phyloP scores from a whole-genome alignment of 305 asterid genomes.

The Fraxinus sp. region DNA sequence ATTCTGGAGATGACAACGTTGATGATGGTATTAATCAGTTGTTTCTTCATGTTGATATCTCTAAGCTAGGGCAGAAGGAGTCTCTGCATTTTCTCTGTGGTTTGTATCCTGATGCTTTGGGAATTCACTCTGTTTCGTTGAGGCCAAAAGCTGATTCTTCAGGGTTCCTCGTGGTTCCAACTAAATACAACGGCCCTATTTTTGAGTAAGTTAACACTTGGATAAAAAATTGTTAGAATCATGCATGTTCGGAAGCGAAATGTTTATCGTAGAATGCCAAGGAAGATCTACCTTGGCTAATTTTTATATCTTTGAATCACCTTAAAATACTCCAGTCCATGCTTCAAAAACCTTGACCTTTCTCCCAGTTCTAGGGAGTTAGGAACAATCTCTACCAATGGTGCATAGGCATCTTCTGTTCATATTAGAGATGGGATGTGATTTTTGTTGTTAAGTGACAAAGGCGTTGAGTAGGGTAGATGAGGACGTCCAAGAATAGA shows the following conservation, averaged over 20 bases:
- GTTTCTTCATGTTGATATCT: constrained; percentile 74
- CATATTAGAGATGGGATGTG: neutral
- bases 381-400: neutral
- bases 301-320: neutral
- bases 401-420: neutral
- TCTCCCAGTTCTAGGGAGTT: neutral
- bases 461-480: neutral
- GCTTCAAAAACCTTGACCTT: neutral
- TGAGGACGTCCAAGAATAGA: neutral
- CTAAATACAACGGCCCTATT: constrained; percentile 68
- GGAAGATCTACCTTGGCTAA: neutral
- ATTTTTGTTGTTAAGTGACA: neutral
- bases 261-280: neutral
- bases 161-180: constrained; percentile 48
- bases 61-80: constrained; percentile 66
- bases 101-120: constrained; percentile 90
- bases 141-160: constrained; percentile 61
- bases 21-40: constrained; percentile 60
- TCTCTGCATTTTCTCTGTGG: constrained; percentile 89
- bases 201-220: constrained; percentile 67
- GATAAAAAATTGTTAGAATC: constrained; percentile 1
- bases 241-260: neutral
- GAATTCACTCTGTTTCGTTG: constrained; percentile 80
- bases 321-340: neutral
- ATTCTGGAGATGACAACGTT: constrained; percentile 43